Conservation (phyloP, 148 eudicot species). For the Vaccinium corymbosum region DNA sequence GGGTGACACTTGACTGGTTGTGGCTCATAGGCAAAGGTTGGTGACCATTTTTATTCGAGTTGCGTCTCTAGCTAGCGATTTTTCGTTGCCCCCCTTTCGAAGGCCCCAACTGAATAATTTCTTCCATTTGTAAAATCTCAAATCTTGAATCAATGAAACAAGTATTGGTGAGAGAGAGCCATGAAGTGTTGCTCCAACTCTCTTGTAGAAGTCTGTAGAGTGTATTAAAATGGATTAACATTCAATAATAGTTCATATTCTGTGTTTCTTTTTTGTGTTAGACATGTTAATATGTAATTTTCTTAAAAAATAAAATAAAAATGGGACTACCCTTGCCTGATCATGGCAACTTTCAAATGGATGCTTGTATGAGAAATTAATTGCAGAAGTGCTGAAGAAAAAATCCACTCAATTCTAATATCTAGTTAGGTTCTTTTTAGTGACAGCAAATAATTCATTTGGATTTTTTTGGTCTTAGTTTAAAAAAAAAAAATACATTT, state of each 20-base stretch:
- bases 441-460: too few relatives aligned
- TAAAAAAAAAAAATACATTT: too few relatives aligned
- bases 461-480: too few relatives aligned
- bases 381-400: not conserved
- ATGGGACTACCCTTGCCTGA: not conserved
- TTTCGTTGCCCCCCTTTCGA: not conserved
- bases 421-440: too few relatives aligned
- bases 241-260: not conserved
- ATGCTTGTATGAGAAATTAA: not conserved
- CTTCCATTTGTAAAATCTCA: not conserved
- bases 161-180: not conserved
- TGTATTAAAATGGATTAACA: not conserved
- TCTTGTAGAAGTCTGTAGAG: not conserved
- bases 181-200: not conserved
- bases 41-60: conserved; percentile 14
- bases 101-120: not conserved
- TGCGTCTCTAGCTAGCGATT: not conserved
- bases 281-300: not conserved
- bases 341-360: not conserved
- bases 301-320: not conserved
- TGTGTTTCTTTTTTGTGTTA: not conserved
- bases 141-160: not conserved
- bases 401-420: not conserved
- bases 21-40: conserved; percentile 54
- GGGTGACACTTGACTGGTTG: conserved; percentile 42